A percentile compares a stretch with the other conserved stretches of the same genome.
Evolutionary conservation across 257 asterid species (phyloP).

Genomic region (Solanum sitiens): DNA sequence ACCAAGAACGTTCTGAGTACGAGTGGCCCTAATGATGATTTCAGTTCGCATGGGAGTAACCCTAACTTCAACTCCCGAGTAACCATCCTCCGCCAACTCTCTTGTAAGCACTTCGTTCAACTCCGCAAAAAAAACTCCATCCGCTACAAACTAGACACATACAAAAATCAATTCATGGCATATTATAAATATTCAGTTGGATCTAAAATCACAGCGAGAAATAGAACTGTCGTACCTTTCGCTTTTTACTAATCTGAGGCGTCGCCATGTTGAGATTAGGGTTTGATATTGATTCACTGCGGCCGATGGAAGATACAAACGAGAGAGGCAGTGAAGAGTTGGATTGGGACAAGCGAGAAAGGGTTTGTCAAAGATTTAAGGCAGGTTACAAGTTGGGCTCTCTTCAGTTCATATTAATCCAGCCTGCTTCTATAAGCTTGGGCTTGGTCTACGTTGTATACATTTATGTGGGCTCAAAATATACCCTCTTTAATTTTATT

Average conservation of each 20-base stretch:
- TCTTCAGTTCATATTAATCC: neutral
- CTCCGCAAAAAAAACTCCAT: constrained; percentile 49
- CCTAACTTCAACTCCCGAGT: constrained; percentile 54
- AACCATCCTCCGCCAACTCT: constrained; percentile 55
- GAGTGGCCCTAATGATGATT: constrained; percentile 51
- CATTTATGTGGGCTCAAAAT: neutral
- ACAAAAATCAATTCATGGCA: neutral
- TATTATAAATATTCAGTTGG: neutral
- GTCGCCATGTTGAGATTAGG: neutral
- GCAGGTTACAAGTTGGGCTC: neutral
- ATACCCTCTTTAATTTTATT: too few species aligned
- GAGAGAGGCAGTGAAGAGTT: neutral
- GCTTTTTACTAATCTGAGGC: neutral
- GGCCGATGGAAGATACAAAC: neutral
- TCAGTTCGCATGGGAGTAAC: constrained; percentile 58
- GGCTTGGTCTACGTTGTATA: neutral
- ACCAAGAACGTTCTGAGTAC: constrained; percentile 55
- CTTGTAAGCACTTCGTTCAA: constrained; percentile 46
- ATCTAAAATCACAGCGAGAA: neutral
- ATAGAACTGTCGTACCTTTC: neutral
- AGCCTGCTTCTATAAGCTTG: neutral
- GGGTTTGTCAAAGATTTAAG: neutral
- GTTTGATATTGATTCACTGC: neutral
- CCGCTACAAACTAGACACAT: constrained; percentile 32
- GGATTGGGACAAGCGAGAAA: neutral